These are phyloP conservation scores for Heliamphora exappendiculata DNA, from an alignment of 148 eudicot genomes.

Conservation along the genomic window DNA sequence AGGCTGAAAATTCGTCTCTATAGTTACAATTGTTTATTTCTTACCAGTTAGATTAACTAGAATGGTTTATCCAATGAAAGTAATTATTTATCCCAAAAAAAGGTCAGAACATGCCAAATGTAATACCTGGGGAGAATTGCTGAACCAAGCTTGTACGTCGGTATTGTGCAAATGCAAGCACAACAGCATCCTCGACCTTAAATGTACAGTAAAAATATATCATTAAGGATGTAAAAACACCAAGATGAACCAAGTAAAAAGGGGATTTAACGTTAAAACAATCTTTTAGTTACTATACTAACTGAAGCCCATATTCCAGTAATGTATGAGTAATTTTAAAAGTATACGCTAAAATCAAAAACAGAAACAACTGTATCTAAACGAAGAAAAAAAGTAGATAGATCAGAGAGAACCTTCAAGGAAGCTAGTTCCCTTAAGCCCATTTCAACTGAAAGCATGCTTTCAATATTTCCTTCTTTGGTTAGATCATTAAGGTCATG, in stretches of 20 bases:
- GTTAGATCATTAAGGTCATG: constrained; percentile 71
- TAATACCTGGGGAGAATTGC: constrained; percentile 45
- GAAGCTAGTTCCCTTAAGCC: constrained; percentile 90
- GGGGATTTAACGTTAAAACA: background rate
- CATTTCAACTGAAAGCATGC: constrained; percentile 98
- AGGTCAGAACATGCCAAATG: background rate
- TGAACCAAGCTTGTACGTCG: constrained; percentile 64
- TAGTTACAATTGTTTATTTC: background rate
- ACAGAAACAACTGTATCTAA: background rate
- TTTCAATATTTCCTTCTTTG: constrained; percentile 95
- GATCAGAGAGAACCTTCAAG: constrained; percentile 54
- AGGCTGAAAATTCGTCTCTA: background rate
- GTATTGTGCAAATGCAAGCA: constrained; percentile 65
- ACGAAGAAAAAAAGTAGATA: background rate
- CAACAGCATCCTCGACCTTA: constrained; percentile 95
- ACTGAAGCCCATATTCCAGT: background rate
- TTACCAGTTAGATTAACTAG: background rate
- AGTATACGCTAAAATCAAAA: too few species aligned
- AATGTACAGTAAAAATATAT: constrained; percentile 6
- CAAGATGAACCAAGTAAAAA: constrained; percentile 3
- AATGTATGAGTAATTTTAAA: background rate
- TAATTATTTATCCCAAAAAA: background rate
- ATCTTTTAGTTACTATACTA: too few species aligned
- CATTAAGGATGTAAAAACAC: constrained; percentile 2
- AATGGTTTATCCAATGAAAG: background rate